Evolutionary conservation across 2,329 filamentous ascomycete genomes (phyloP).

Genomic region (Cytospora mali): DNA sequence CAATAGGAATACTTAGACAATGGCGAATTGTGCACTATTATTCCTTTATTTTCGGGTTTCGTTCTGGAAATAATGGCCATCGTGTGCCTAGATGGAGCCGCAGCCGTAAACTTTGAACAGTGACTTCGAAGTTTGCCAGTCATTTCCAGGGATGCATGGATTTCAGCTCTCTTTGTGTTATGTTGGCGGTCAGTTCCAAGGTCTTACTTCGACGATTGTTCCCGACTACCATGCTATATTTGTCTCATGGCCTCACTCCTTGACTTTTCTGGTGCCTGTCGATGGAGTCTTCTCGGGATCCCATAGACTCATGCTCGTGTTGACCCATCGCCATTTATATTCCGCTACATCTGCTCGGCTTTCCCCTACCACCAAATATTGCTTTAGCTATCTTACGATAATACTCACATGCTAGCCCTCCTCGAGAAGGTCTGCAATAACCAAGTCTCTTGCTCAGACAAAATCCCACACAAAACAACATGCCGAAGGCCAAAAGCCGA

Average conservation of each 20-base stretch:
- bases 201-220: not conserved
- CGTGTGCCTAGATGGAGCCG: not conserved
- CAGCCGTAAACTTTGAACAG: not conserved
- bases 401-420: not conserved
- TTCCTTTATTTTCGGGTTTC: not conserved
- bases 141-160: not conserved
- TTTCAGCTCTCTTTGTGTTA: conserved; percentile 1
- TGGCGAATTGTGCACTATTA: not conserved
- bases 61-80: not conserved
- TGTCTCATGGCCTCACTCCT: not conserved
- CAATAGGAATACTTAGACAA: not conserved
- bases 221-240: not conserved
- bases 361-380: not conserved
- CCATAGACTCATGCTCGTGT: not conserved
- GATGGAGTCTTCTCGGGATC: not conserved
- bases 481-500: conserved; percentile 5
- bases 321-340: not conserved
- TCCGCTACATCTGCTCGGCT: not conserved
- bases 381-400: not conserved
- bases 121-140: not conserved
- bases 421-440: not conserved
- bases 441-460: not conserved
- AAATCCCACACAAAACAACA: not conserved
- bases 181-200: not conserved
- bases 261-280: not conserved